Percentiles rank a stretch among this genome's conserved stretches.
Evolutionary conservation across 768 basidiomycete species (phyloP).

Genomic region (Exidia glandulosa): DNA sequence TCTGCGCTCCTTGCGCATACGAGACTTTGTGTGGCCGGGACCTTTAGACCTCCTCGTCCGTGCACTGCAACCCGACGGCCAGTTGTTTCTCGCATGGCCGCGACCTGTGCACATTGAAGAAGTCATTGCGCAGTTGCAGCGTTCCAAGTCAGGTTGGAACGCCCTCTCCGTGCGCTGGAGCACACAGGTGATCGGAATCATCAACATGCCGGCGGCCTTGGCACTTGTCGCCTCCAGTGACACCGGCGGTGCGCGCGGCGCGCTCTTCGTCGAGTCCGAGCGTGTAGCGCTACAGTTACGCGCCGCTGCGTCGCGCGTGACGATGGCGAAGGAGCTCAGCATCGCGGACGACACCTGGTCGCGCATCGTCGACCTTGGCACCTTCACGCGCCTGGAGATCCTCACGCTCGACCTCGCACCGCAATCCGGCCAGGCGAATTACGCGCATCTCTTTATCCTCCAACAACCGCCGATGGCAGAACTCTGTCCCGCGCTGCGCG

Average conservation of each 20-base stretch:
- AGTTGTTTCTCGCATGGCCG: background rate
- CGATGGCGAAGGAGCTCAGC: background rate
- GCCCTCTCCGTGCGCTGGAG: background rate
- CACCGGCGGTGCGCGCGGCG: background rate
- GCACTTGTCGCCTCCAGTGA: background rate
- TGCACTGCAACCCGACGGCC: background rate
- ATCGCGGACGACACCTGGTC: background rate
- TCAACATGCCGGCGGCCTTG: background rate
- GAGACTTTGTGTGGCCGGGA: background rate
- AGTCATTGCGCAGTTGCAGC: background rate
- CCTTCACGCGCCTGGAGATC: background rate
- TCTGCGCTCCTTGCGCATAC: no score
- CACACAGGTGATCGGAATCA: no score
- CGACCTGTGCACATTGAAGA: background rate
- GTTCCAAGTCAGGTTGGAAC: background rate
- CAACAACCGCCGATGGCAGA: background rate
- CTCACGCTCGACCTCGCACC: background rate
- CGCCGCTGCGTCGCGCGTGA: background rate
- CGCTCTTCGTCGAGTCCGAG: background rate
- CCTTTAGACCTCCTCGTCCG: background rate
- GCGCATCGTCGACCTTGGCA: background rate
- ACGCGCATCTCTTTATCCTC: background rate
- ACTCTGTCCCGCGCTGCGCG: background rate
- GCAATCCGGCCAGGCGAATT: background rate
- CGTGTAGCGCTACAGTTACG: background rate